These are phyloP conservation scores for Parasitella parasitica DNA, from an alignment of 371 early-diverging fungal species.

Conservation along the genomic window DNA sequence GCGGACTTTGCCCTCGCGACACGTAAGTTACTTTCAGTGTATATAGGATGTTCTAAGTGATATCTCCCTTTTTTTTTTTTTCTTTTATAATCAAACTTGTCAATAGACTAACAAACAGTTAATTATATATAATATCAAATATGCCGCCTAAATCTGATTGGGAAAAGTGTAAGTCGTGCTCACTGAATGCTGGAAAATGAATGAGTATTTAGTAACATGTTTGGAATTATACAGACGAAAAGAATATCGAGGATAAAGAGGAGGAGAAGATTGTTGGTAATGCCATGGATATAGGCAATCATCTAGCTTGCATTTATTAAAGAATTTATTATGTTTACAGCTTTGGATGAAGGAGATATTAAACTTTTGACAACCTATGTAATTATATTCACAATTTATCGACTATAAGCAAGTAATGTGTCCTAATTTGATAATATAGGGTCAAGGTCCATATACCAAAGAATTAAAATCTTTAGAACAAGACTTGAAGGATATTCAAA, in stretches of 20 bases:
- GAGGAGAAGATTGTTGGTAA: conserved; percentile 91
- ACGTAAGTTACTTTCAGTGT: conserved; percentile 19
- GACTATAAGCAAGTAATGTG: no score
- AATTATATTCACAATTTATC: conserved; percentile 20
- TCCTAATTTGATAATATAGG: no score
- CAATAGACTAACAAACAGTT: not conserved
- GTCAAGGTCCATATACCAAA: conserved; percentile 95
- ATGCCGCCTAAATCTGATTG: conserved; percentile 63
- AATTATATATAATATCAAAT: not conserved
- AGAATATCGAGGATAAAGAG: conserved; percentile 74
- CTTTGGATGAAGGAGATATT: conserved; percentile 97
- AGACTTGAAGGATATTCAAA: conserved; percentile 94
- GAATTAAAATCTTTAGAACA: conserved; percentile 90
- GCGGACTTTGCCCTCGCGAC: conserved; percentile 17
- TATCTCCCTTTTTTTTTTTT: not conserved
- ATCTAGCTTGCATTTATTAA: not conserved
- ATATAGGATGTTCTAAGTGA: not conserved
- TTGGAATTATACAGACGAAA: conserved; percentile 64
- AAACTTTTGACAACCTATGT: conserved; percentile 92
- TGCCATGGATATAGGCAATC: not conserved
- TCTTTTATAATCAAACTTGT: not conserved
- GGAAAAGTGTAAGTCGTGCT: conserved; percentile 86
- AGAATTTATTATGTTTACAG: conserved; percentile 28
- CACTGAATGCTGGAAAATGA: no score
- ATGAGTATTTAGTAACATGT: not conserved